Evolutionary conservation across 2,329 filamentous ascomycete genomes (phyloP).

Genomic region (Eutypella sp.): DNA sequence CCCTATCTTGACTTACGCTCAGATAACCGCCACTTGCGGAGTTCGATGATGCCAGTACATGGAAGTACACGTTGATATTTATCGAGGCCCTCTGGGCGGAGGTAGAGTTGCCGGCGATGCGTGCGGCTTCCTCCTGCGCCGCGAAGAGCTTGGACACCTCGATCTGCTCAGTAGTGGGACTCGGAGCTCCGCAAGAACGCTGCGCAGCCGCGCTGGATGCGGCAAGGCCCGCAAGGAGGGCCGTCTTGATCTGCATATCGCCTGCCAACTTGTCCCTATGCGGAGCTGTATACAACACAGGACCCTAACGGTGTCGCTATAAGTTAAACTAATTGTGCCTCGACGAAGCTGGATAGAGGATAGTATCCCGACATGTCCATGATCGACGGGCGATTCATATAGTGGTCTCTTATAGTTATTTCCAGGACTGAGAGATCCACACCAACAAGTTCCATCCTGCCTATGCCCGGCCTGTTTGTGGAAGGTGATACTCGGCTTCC

Average conservation of each 20-base stretch:
- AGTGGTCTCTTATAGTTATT: neutral
- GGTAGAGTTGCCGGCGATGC: conserved; percentile 16
- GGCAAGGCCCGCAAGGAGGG: conserved; percentile 6
- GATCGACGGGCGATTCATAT: neutral
- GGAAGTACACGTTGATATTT: conserved; percentile 35
- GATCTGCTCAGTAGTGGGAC: conserved; percentile 22
- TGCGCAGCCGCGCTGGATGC: conserved; percentile 4
- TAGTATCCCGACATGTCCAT: neutral
- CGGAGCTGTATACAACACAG: neutral
- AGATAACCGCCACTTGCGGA: conserved; percentile 29
- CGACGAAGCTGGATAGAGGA: neutral
- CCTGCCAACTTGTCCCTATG: neutral
- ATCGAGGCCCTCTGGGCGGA: conserved; percentile 18
- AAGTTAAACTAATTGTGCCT: no score
- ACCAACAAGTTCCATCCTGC: neutral
- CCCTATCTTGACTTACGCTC: conserved; percentile 21
- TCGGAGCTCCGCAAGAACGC: conserved; percentile 20
- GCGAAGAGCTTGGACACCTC: conserved; percentile 20
- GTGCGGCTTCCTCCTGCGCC: conserved; percentile 17
- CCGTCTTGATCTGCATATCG: conserved; percentile 8
- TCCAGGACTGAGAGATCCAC: neutral
- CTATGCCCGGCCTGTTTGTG: neutral
- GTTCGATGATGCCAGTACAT: conserved; percentile 30
- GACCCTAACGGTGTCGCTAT: neutral
- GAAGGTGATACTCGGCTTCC: neutral